phyloP scores from a whole-genome alignment of 1,284 basidiomycete species.

The Marasmius sp. region DNA sequence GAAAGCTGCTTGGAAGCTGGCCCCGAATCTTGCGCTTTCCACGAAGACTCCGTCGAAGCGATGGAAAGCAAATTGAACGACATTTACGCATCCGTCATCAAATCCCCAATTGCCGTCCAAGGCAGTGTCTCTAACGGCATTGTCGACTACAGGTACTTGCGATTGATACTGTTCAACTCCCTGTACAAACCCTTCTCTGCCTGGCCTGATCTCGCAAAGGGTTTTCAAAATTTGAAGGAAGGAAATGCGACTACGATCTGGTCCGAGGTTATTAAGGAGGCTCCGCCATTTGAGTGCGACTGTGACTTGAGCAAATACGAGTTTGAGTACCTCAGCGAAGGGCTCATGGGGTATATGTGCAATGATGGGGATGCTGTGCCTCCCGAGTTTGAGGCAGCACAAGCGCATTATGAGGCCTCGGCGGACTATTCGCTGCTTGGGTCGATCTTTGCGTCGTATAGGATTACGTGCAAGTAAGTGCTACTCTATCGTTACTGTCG shows the following conservation, averaged over 20 bases:
- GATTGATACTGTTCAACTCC: neutral
- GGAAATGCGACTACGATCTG: neutral
- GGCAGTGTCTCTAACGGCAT: constrained; percentile 17
- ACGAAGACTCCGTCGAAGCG: constrained; percentile 20
- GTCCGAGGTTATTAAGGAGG: constrained; percentile 1
- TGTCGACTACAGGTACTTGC: constrained; percentile 8
- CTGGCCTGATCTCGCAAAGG: neutral
- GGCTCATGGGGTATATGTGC: neutral
- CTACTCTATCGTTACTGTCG: neutral
- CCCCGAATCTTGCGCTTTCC: constrained; percentile 25
- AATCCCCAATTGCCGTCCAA: constrained; percentile 20
- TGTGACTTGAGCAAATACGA: neutral
- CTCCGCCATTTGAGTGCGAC: constrained; percentile 1
- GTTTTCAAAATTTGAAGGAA: neutral
- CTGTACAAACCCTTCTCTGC: neutral
- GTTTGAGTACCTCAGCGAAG: neutral
- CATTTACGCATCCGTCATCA: constrained; percentile 17
- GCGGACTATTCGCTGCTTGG: neutral
- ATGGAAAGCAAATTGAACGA: constrained; percentile 24
- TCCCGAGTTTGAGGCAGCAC: neutral
- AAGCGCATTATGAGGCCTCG: neutral
- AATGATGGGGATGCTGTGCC: neutral
- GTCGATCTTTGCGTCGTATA: neutral
- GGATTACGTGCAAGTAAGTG: neutral
- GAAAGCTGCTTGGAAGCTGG: constrained; percentile 23